Conservation (phyloP, 345 rosid genomes). For the Aquilaria yunnanensis region DNA sequence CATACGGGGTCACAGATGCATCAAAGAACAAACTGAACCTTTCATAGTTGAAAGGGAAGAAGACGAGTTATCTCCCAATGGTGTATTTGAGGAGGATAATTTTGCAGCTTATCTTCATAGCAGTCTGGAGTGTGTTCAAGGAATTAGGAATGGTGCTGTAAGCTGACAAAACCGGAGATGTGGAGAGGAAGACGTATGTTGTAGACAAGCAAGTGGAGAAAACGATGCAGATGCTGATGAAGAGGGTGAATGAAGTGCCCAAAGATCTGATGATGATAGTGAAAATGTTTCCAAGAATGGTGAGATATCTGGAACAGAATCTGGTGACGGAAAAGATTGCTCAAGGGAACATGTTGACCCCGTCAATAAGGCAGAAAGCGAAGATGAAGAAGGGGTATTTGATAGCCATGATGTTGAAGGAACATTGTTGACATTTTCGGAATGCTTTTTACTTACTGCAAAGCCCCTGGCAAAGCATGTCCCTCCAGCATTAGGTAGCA, state of each 20-base stretch:
- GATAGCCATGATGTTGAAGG: conserved; percentile 73
- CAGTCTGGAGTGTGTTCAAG: conserved; percentile 41
- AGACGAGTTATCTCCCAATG: conserved; percentile 95
- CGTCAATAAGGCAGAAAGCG: conserved; percentile 80
- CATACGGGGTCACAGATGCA: conserved; percentile 38
- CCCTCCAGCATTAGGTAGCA: conserved; percentile 37
- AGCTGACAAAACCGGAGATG: conserved; percentile 39
- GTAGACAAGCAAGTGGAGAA: conserved; percentile 57
- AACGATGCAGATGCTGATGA: conserved; percentile 76
- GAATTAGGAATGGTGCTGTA: conserved; percentile 44
- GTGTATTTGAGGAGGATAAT: conserved; percentile 86
- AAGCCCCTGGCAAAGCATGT: conserved; percentile 89
- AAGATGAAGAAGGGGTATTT: conserved; percentile 88
- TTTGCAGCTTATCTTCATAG: conserved; percentile 66
- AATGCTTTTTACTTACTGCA: conserved; percentile 52
- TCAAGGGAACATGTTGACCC: conserved; percentile 68
- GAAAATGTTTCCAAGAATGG: conserved; percentile 88
- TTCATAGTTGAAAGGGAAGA: conserved; percentile 90
- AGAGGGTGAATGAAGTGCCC: conserved; percentile 84
- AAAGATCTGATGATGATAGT: conserved; percentile 78
- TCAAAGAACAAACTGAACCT: conserved; percentile 39
- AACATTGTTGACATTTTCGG: conserved; percentile 51
- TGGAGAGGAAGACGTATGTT: conserved; percentile 39
- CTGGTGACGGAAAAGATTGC: conserved; percentile 78
- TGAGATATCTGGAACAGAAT: conserved; percentile 84